Conservation (phyloP, 148 eudicot species). For the Silene uniflora region DNA sequence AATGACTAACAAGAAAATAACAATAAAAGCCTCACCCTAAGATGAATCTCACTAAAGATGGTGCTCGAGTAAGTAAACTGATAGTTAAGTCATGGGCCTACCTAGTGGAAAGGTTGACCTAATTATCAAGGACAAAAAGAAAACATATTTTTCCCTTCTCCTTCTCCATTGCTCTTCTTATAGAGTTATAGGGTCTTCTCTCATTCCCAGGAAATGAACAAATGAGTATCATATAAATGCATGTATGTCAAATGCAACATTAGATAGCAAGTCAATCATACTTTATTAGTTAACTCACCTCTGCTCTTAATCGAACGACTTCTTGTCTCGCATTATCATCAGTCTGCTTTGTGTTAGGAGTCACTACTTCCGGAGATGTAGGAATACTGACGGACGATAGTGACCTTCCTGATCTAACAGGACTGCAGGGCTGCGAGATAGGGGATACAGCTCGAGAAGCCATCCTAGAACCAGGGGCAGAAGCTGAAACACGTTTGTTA, state of each 20-base stretch:
- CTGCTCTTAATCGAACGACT: slow-evolving; percentile 49
- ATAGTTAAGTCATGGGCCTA: too few species aligned
- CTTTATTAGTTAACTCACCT: slow-evolving; percentile 38
- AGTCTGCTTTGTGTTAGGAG: slow-evolving; percentile 34
- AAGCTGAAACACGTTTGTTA: slow-evolving; percentile 45
- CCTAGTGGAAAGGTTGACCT: too few species aligned
- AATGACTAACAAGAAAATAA: neutral
- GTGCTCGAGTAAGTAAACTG: neutral
- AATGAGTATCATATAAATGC: neutral
- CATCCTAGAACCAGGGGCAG: slow-evolving; percentile 63
- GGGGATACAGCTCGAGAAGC: slow-evolving; percentile 67
- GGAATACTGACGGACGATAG: slow-evolving; percentile 25
- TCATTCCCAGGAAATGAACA: too few species aligned
- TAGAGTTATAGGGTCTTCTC: too few species aligned
- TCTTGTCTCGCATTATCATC: slow-evolving; percentile 49
- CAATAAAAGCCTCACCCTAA: neutral
- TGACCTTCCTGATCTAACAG: slow-evolving; percentile 32
- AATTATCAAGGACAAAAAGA: too few species aligned
- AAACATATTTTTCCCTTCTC: too few species aligned
- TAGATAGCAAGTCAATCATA: neutral
- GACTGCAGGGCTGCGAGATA: slow-evolving; percentile 38
- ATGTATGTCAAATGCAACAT: neutral
- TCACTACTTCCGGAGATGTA: slow-evolving; percentile 39
- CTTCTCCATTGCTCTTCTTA: too few species aligned
- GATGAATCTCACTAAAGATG: neutral